A percentile compares a stretch with the other conserved stretches of the same genome.
phyloP scores from a whole-genome alignment of 2,329 filamentous ascomycete genomes.

The Mycosphaerella sp. region DNA sequence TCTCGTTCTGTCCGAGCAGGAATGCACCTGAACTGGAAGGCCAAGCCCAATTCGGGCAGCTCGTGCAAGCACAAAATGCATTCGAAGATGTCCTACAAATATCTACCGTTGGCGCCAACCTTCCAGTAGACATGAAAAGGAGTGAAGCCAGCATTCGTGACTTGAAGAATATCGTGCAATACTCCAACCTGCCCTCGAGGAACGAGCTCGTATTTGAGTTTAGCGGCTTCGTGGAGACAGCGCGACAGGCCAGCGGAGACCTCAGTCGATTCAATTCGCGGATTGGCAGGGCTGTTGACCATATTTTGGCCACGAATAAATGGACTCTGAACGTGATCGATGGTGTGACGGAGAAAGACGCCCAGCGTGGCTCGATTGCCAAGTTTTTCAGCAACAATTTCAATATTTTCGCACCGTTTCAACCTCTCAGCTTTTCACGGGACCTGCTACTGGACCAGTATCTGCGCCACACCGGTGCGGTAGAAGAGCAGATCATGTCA shows the following conservation, averaged over 20 bases:
- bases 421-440: constrained; percentile 53
- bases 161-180: constrained; percentile 63
- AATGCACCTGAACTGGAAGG: constrained; percentile 24
- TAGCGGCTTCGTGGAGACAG: constrained; percentile 65
- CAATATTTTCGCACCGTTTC: constrained; percentile 55
- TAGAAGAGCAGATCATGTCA: constrained; percentile 61
- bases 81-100: constrained; percentile 70
- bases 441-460: constrained; percentile 65
- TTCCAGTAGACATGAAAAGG: constrained; percentile 73
- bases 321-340: constrained; percentile 67
- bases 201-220: constrained; percentile 71
- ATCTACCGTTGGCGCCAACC: constrained; percentile 56
- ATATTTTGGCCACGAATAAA: constrained; percentile 65
- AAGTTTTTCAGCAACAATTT: constrained; percentile 40
- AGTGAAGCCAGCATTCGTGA: constrained; percentile 69
- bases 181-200: constrained; percentile 60
- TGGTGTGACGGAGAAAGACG: constrained; percentile 47
- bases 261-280: constrained; percentile 70
- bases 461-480: constrained; percentile 61
- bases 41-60: constrained; percentile 61
- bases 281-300: constrained; percentile 66
- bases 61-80: constrained; percentile 66
- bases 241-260: constrained; percentile 57
- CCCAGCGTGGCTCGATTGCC: constrained; percentile 36
- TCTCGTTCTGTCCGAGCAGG: constrained; percentile 54